Evolutionary conservation across 2,329 filamentous ascomycete genomes (phyloP).

Genomic region (Iodosphaeria phyllophila): DNA sequence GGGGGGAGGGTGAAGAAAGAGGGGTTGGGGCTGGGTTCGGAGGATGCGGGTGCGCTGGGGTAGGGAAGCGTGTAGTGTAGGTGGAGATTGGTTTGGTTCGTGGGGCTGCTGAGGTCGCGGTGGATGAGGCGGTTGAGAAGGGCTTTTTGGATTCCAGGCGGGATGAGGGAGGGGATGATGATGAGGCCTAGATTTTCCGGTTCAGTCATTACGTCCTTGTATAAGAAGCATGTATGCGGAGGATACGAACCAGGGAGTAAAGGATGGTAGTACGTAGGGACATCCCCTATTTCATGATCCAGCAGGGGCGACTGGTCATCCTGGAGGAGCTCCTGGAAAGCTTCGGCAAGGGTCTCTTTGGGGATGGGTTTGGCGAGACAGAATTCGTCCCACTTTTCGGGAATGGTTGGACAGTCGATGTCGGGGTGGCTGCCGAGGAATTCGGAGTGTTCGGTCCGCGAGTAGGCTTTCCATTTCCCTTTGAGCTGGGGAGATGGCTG

Average conservation of each 20-base stretch:
- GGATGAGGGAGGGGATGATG: conserved; percentile 58
- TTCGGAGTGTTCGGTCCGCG: conserved; percentile 34
- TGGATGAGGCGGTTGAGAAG: conserved; percentile 62
- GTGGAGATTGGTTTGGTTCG: conserved; percentile 80
- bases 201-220: neutral
- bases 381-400: conserved; percentile 23
- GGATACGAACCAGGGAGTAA: conserved; percentile 47
- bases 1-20: no score
- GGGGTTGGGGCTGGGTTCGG: no score
- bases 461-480: conserved; percentile 56
- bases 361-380: conserved; percentile 23
- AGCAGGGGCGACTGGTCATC: conserved; percentile 12
- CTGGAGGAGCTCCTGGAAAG: conserved; percentile 23
- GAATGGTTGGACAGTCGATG: conserved; percentile 31
- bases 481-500: conserved; percentile 55
- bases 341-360: conserved; percentile 19
- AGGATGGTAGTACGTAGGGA: conserved; percentile 41
- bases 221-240: neutral
- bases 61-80: conserved; percentile 61
- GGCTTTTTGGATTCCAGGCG: conserved; percentile 44
- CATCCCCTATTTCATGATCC: conserved; percentile 16
- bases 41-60: no score
- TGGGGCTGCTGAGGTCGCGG: conserved; percentile 50
- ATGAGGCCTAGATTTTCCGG: conserved; percentile 43
- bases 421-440: conserved; percentile 33